Base-by-base conservation (phyloP, 2,329 filamentous ascomycete genomes). In the Pseudogymnoascus sp. region DNA sequence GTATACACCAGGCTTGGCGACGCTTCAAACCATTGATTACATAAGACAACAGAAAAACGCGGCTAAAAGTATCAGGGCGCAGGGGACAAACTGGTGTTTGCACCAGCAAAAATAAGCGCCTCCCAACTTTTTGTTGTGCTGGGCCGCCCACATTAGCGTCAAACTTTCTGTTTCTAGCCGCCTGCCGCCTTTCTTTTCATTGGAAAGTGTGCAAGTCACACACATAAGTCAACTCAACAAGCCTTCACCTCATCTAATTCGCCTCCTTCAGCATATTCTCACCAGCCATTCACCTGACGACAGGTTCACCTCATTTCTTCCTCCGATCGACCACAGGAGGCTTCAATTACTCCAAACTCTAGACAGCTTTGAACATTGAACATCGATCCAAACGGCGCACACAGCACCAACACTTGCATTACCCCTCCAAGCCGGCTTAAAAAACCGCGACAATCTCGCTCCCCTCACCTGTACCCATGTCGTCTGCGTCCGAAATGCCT, bases 401-500 rank as follows among this genome's bases (percentile, higher is more conserved):
- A 52, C 45, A 49, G 35, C 49, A 31, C 33, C 37, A 61, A 39
- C 55, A 41, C 39, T 52, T 39, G 63, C 41, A 67, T 65, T 63
- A 55, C 26, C 49, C 26, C 49, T 33, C 49, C 49, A 33, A 55
- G 5, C n/a, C 26, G 5, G 16, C 16, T 33, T 33, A 10, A 55
- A 33, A 55, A 12, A 31, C 10, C 49, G 16, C 49, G 16, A 55
- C 29, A 55, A 21, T 33, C 49, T 33, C 26, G 26, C 49, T 33
- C 29, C 29, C 33, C n/a, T 33, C 3, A 33, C 26, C 49, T 55
- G 49, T 55, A 55, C 29, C 26, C 59, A 72, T 72, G 69, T 68
- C 69, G 35, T 62, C 69, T n/a, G 68, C 66, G 45, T 64, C 65
- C 55, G 64, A 68, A 63, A 62, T 66, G 31, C 65, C 68, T 16